Conservation (phyloP, 441 rosid genomes). For the Croton laevigatus region DNA sequence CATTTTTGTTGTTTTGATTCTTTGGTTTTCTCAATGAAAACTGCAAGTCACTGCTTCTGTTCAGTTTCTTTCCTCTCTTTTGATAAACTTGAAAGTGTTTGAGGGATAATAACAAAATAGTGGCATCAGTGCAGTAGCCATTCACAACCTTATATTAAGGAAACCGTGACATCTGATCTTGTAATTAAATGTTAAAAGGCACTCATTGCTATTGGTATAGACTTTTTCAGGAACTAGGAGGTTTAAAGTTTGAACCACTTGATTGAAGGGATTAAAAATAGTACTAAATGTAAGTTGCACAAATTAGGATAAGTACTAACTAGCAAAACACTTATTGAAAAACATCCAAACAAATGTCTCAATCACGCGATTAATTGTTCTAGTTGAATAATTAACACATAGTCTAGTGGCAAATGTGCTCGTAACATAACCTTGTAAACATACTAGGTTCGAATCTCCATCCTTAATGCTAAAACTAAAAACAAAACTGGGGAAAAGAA, state of each 20-base stretch:
- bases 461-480: too few species aligned
- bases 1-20: constrained; percentile 1
- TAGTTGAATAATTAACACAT: too few species aligned
- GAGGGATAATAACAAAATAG: constrained; percentile 15
- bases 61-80: constrained; percentile 17
- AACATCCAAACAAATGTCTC: too few species aligned
- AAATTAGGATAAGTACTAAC: neutral
- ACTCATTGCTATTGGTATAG: neutral
- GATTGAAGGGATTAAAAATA: neutral
- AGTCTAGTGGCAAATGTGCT: too few species aligned
- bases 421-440: too few species aligned
- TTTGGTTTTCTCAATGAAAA: constrained; percentile 29
- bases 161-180: neutral
- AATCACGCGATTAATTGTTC: too few species aligned
- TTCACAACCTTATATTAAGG: neutral
- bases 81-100: constrained; percentile 26
- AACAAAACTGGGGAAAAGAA: neutral
- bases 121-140: constrained; percentile 20
- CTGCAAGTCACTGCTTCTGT: constrained; percentile 25
- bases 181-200: neutral
- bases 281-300: neutral
- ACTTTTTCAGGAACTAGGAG: neutral
- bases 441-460: too few species aligned
- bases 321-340: neutral
- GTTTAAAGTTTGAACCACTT: neutral